Evolutionary conservation across 352 stramenopile genomes (phyloP).

Genomic region (Phytophthora citrophthora): DNA sequence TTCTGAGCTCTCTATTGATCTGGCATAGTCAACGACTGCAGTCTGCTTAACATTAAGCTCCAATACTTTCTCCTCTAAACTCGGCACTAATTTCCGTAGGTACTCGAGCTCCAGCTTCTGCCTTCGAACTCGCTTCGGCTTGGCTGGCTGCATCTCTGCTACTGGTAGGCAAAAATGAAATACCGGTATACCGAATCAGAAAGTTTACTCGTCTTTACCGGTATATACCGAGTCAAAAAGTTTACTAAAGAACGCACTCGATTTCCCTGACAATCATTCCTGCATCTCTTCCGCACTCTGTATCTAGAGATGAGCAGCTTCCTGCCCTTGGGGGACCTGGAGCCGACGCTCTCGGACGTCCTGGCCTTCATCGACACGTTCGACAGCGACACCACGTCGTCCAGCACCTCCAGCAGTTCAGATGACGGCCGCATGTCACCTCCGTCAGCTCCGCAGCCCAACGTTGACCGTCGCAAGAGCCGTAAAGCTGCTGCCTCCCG

Average conservation of each 20-base stretch:
- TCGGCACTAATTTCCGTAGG: slow-evolving; percentile 39
- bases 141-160: not conserved
- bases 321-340: slow-evolving; percentile 31
- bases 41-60: slow-evolving; percentile 22
- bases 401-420: slow-evolving; percentile 10
- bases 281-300: not conserved
- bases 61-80: slow-evolving; percentile 31
- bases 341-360: slow-evolving; percentile 33
- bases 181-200: no score
- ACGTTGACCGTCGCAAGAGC: slow-evolving; percentile 20
- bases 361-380: slow-evolving; percentile 38
- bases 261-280: slow-evolving; percentile 8
- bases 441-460: not conserved
- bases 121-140: slow-evolving; percentile 35
- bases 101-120: slow-evolving; percentile 46
- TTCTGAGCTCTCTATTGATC: not conserved
- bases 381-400: slow-evolving; percentile 10
- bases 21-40: not conserved
- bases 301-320: slow-evolving; percentile 8
- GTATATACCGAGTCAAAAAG: no score
- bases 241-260: no score
- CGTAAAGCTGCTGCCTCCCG: slow-evolving; percentile 31
- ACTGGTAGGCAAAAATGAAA: no score
- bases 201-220: no score
- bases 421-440: slow-evolving; percentile 8